Evolutionary conservation across 2,329 filamentous ascomycete genomes (phyloP).

Genomic region (Pyricularia sp.): DNA sequence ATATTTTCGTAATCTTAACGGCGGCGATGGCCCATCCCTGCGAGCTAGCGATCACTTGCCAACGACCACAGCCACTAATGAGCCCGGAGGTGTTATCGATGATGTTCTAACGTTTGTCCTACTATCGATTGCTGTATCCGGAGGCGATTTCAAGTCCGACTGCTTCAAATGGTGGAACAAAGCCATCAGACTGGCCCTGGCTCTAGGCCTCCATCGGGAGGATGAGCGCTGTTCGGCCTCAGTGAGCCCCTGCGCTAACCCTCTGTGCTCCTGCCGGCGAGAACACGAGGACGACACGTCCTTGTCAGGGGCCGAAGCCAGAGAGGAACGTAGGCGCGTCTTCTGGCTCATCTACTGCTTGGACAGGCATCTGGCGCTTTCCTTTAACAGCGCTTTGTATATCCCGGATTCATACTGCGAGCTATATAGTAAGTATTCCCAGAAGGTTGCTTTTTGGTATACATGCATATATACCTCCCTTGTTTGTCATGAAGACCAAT

Average conservation of each 20-base stretch:
- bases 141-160: constrained; percentile 38
- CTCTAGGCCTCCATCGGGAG: constrained; percentile 27
- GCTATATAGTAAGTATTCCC: constrained; percentile 22
- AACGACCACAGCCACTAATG: constrained; percentile 21
- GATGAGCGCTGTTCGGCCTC: constrained; percentile 20
- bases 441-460: neutral
- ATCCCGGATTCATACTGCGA: constrained; percentile 37
- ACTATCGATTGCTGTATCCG: constrained; percentile 34
- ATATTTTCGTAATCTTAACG: constrained; percentile 1
- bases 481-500: neutral
- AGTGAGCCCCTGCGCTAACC: constrained; percentile 20
- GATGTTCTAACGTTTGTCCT: constrained; percentile 35
- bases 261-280: constrained; percentile 20
- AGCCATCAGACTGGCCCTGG: constrained; percentile 26
- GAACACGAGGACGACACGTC: constrained; percentile 16
- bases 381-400: constrained; percentile 32
- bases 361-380: constrained; percentile 36
- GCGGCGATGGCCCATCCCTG: constrained; percentile 9
- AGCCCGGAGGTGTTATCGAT: constrained; percentile 25
- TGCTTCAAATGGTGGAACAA: constrained; percentile 38
- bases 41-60: constrained; percentile 13
- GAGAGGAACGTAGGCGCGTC: constrained; percentile 34
- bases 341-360: constrained; percentile 39
- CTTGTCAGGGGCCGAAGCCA: constrained; percentile 25
- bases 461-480: neutral